Base-by-base conservation (phyloP, 352 stramenopile genomes). In the Plasmopara muralis region DNA sequence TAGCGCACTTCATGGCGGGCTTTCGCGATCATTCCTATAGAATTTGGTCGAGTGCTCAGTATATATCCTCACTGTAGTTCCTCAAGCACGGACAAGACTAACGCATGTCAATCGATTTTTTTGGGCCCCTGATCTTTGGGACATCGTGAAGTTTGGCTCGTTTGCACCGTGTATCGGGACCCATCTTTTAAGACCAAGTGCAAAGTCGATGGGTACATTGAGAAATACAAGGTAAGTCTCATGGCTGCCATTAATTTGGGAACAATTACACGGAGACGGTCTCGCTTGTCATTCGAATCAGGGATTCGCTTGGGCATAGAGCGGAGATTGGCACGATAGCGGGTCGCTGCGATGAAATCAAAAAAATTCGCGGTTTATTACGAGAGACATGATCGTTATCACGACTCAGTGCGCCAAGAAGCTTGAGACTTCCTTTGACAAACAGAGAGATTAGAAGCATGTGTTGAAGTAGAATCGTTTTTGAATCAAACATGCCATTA, bases 41-140 rank as follows among this genome's bases (percentile, higher is more conserved):
- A 48, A 72, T n/a, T 55, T 58, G 0, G 62, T 45, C 0, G 44
- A 68, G 31, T 72, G 72, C 25, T 62, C 61, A 0, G 35, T 28
- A 0, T 70, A 70, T 30, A 50, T 74, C 0, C 39, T 74, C 0
- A 77, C 71, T 38, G 57, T 0, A 66, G 53, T 42, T 54, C 68
- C 0, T 67, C 44, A 0, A 49, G n/a, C 2, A 15, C 54, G 5
- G 74, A 77, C 16, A 6, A 45, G 10, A 34, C 25, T 0, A 10
- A 43, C 14, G 10, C 3, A 14, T 64, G 39, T 39, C 50, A 5
- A 28, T 68, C 0, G n/a, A 68, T 18, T 7, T 64, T 7, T 20
- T 64, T n/a, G 37, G 29, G 33, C 20, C 35, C 55, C 44, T 0
- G 1, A 42, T 2, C 15, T 64, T 9, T 3, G 18, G 0, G 39